Percentiles rank a stretch among this genome's conserved stretches.
phyloP scores from a whole-genome alignment of 352 stramenopile species.

The Peronospora farinosa region DNA sequence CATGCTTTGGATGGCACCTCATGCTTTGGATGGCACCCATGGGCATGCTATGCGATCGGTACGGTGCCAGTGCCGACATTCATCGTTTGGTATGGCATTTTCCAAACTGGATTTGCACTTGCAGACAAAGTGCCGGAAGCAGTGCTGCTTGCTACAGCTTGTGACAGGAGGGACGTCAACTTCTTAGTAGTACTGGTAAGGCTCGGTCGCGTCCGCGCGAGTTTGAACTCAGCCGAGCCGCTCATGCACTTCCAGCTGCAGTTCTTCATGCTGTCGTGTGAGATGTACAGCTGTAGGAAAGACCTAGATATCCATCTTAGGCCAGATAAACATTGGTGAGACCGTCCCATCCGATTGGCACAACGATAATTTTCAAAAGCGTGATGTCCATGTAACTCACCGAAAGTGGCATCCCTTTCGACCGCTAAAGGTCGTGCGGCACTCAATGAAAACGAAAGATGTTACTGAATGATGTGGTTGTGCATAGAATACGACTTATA shows the following conservation, averaged over 20 bases:
- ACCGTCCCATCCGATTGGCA: not conserved
- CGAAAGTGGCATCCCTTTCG: slow-evolving; percentile 5
- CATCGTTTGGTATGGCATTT: no score
- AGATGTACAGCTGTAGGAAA: slow-evolving; percentile 20
- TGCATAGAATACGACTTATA: slow-evolving; percentile 18
- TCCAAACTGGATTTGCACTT: no score
- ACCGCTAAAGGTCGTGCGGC: slow-evolving; percentile 1
- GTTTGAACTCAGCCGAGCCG: slow-evolving; percentile 14
- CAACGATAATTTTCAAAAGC: slow-evolving; percentile 5
- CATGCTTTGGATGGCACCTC: no score
- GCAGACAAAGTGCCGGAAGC: no score
- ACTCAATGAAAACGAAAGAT: slow-evolving; percentile 10
- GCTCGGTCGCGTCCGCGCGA: slow-evolving; percentile 20
- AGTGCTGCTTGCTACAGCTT: slow-evolving; percentile 25
- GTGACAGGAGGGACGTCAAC: slow-evolving; percentile 18
- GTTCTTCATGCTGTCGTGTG: slow-evolving; percentile 17
- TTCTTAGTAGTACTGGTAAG: slow-evolving; percentile 20
- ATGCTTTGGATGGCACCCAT: no score
- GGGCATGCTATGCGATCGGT: no score
- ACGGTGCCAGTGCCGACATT: no score
- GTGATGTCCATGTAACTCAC: slow-evolving; percentile 7
- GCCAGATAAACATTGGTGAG: slow-evolving; percentile 1
- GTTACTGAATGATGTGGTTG: slow-evolving; percentile 12
- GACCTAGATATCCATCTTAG: slow-evolving; percentile 1
- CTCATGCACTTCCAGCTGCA: slow-evolving; percentile 22